phyloP scores from a whole-genome alignment of 2,329 filamentous ascomycete species.

The Keithomyces neogunnii region DNA sequence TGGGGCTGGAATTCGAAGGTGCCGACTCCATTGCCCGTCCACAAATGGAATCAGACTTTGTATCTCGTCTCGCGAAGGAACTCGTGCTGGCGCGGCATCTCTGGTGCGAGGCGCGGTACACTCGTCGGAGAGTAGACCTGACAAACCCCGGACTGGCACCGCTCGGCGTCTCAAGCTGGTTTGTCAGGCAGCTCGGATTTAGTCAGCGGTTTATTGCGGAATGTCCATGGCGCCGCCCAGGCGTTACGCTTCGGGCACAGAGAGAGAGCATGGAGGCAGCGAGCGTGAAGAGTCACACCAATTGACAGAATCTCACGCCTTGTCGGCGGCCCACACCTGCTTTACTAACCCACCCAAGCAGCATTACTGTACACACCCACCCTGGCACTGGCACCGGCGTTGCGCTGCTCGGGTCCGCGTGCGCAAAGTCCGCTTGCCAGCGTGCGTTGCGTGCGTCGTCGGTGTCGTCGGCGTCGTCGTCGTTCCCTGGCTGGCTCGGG shows the following conservation, averaged over 20 bases:
- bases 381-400: conserved; percentile 8
- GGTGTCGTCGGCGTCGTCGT: conserved; percentile 5
- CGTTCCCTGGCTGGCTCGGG: conserved; percentile 8
- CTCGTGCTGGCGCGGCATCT: background rate
- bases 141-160: background rate
- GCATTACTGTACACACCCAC: conserved; percentile 8
- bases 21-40: background rate
- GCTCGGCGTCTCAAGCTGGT: background rate
- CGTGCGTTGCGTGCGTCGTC: conserved; percentile 15
- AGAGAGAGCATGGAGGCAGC: too few relatives aligned
- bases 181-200: conserved; percentile 11
- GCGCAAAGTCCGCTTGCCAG: conserved; percentile 23
- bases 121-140: conserved; percentile 7
- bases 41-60: background rate
- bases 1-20: background rate
- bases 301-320: background rate
- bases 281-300: background rate
- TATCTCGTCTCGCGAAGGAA: conserved; percentile 7
- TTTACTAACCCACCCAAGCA: conserved; percentile 1
- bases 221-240: conserved; percentile 7
- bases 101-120: conserved; percentile 4
- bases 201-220: conserved; percentile 11
- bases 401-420: conserved; percentile 21
- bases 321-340: background rate
- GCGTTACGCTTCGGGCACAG: background rate